phyloP scores from a whole-genome alignment of 2,329 filamentous ascomycete species.

The Aspergillus glaucus region DNA sequence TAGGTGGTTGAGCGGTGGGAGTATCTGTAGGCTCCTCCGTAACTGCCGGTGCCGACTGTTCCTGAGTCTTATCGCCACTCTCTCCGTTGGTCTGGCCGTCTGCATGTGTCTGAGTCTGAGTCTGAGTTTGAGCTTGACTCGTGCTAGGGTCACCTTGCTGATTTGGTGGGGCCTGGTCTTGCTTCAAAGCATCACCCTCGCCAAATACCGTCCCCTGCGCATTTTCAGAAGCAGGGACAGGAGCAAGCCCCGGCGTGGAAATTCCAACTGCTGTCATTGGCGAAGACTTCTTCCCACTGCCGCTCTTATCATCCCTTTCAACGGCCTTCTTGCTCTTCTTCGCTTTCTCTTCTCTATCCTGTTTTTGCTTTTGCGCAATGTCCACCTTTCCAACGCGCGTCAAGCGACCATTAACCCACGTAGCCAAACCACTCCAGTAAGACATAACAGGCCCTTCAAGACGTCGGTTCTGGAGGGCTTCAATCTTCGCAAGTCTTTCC shows the following conservation, averaged over 20 bases:
- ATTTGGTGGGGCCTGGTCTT: constrained; percentile 1
- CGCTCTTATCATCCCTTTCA: constrained; percentile 22
- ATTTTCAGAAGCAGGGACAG: constrained; percentile 5
- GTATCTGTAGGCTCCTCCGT: background rate
- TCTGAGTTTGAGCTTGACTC: background rate
- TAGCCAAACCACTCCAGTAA: constrained; percentile 86
- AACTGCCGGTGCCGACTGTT: background rate
- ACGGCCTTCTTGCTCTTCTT: constrained; percentile 27
- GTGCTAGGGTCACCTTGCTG: background rate
- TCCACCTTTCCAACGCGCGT: constrained; percentile 63
- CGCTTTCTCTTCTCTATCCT: constrained; percentile 45
- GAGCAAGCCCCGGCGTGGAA: constrained; percentile 3
- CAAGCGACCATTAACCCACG: constrained; percentile 71
- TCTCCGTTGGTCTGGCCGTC: background rate
- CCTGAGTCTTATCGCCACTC: background rate
- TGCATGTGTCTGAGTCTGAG: background rate
- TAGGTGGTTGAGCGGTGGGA: constrained; percentile 2
- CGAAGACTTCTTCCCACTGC: constrained; percentile 12
- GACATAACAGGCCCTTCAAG: constrained; percentile 84
- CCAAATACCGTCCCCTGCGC: constrained; percentile 5
- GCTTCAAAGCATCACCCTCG: constrained; percentile 6
- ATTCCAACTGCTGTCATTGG: constrained; percentile 1
- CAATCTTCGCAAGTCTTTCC: constrained; percentile 73
- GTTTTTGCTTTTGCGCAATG: constrained; percentile 22
- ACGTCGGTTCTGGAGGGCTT: constrained; percentile 79